Base-by-base conservation (phyloP, 129 eudicot species). In the Scalesia atractyloides region DNA sequence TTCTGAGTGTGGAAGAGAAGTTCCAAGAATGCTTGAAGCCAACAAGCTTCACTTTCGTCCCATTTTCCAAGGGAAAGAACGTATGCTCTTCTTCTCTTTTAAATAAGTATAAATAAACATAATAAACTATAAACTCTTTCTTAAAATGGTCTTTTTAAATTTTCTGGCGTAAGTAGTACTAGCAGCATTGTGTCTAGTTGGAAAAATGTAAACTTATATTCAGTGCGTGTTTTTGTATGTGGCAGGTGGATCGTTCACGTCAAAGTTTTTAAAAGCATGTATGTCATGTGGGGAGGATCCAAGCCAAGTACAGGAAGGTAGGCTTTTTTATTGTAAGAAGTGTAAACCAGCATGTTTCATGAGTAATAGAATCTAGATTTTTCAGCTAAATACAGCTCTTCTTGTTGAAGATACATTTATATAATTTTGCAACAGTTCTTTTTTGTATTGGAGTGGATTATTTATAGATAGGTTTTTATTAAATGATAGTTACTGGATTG, bases 11-110 rank as follows among this genome's bases (percentile, higher is more conserved):
- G 98, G 98, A 75, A 88, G 76, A 81, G 97, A 90, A 80, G 96
- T 94, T 68, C 98, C 98, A 11, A 74, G 91, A 79, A 94, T 87
- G 98, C 90, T 94, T 69, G 97, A 94, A 81, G 96, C 98, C 36
- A 94, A 94, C 79, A 94, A 94, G 70, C 86, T 94, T 75, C 97
- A 94, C 68, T 94, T 85, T 54, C 98, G 98, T 64, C 96, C 96
- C 22, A 85, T 94, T 57, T 72, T 82, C 16, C 86, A 87, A 3
- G 96, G 93, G 48, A 84, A 83, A 90, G 91, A 86, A 81, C 71
- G 98, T 94, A 43, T 63, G 24, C 73, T 59, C 73, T 77, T 24
- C 69, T 56, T 26, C 43, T 62, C 65, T 48, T 64, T 17, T 30
- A 18, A 53, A 18, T 68, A 50, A 39, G 36, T 17, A 18, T 68